phyloP scores from a whole-genome alignment of 2,329 filamentous ascomycete genomes.

The Uncinocarpus reesii region DNA sequence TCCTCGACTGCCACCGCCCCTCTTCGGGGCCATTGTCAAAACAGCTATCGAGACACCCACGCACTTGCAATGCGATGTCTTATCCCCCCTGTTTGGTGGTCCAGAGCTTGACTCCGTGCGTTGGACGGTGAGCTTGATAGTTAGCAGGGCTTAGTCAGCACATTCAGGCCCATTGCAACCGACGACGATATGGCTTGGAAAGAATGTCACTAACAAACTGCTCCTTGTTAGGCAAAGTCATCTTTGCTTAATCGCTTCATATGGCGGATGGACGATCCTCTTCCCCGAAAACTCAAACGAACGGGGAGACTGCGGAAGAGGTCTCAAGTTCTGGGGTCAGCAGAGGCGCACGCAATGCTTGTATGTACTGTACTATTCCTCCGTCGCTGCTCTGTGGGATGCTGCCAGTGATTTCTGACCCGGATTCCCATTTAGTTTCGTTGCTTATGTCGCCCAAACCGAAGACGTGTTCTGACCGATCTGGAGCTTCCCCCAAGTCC shows the following conservation, averaged over 20 bases:
- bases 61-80: neutral
- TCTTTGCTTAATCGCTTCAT: neutral
- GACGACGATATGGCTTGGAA: no score
- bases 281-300: neutral
- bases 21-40: conserved; percentile 32
- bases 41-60: neutral
- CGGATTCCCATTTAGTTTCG: conserved; percentile 34
- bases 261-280: neutral
- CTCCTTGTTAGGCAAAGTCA: no score
- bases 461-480: conserved; percentile 25
- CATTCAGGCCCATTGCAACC: no score
- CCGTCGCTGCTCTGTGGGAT: neutral
- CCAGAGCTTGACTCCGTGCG: no score
- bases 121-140: no score
- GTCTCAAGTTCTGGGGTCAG: neutral
- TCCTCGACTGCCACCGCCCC: conserved; percentile 32
- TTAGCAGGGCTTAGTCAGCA: no score
- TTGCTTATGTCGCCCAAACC: conserved; percentile 46
- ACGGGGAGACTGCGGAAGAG: neutral
- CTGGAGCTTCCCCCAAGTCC: neutral
- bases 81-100: neutral
- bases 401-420: neutral
- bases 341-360: neutral
- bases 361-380: no score
- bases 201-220: no score